These are phyloP conservation scores for Fusarium duplospermum DNA, from an alignment of 2,329 filamentous ascomycete genomes.

Conservation along the genomic window DNA sequence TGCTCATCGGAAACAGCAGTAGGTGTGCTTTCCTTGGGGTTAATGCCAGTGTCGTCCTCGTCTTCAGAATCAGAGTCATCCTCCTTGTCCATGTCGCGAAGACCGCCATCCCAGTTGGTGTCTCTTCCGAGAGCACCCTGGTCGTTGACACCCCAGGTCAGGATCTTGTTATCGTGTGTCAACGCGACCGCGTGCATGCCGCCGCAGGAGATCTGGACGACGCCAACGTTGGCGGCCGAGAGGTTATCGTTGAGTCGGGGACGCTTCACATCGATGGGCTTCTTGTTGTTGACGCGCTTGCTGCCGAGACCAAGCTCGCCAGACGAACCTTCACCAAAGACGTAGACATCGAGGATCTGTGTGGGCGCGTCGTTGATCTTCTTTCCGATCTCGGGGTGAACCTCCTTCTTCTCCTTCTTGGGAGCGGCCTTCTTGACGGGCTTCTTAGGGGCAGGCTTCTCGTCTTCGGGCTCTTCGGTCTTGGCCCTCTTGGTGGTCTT, in stretches of 20 bases:
- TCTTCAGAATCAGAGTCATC: slow-evolving; percentile 67
- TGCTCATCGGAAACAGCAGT: slow-evolving; percentile 67
- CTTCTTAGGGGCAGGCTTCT: slow-evolving; percentile 50
- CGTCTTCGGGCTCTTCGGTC: slow-evolving; percentile 58
- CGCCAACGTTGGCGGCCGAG: slow-evolving; percentile 70
- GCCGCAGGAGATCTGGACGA: slow-evolving; percentile 81
- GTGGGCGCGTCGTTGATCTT: slow-evolving; percentile 76
- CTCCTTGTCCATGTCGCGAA: slow-evolving; percentile 66
- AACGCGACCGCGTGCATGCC: slow-evolving; percentile 85
- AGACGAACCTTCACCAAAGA: slow-evolving; percentile 83
- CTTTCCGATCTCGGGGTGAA: slow-evolving; percentile 64
- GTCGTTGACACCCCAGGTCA: slow-evolving; percentile 91
- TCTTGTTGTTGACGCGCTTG: slow-evolving; percentile 70
- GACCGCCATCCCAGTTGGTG: slow-evolving; percentile 74
- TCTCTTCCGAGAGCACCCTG: slow-evolving; percentile 83
- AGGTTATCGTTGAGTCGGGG: slow-evolving; percentile 82
- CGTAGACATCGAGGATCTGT: slow-evolving; percentile 76
- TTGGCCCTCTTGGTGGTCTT: slow-evolving; percentile 40
- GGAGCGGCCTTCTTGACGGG: slow-evolving; percentile 31
- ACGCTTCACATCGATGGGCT: slow-evolving; percentile 80
- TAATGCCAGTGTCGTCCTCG: slow-evolving; percentile 73
- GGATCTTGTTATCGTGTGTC: slow-evolving; percentile 82
- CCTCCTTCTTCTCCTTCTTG: slow-evolving; percentile 56
- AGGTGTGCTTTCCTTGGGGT: slow-evolving; percentile 78
- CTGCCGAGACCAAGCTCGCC: slow-evolving; percentile 85